Conservation (phyloP, 2,329 filamentous ascomycete genomes). For the Sphaerostilbella broomeana region DNA sequence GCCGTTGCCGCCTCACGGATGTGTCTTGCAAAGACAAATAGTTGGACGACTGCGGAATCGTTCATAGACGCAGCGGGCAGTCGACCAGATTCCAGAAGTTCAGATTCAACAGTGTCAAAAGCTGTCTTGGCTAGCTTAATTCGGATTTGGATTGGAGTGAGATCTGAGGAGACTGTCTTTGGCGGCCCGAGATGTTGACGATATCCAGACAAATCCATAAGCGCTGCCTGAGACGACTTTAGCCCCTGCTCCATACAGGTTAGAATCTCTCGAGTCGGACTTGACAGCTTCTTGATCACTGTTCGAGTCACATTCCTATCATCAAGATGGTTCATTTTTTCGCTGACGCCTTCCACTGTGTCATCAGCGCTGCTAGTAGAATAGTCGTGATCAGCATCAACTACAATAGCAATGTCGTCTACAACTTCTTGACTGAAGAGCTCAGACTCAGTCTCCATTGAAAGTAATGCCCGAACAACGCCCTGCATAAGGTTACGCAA, state of each 20-base stretch:
- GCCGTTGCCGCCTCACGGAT: slow-evolving; percentile 45
- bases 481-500: slow-evolving; percentile 50
- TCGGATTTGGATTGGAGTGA: slow-evolving; percentile 31
- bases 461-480: slow-evolving; percentile 47
- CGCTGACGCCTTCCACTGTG: slow-evolving; percentile 2
- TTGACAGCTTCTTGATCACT: slow-evolving; percentile 30
- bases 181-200: slow-evolving; percentile 41
- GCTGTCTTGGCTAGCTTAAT: slow-evolving; percentile 37
- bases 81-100: slow-evolving; percentile 38
- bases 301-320: slow-evolving; percentile 18
- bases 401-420: slow-evolving; percentile 14
- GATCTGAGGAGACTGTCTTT: slow-evolving; percentile 35
- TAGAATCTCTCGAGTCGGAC: slow-evolving; percentile 41
- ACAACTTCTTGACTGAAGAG: slow-evolving; percentile 31
- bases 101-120: slow-evolving; percentile 43
- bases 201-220: slow-evolving; percentile 49
- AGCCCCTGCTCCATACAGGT: slow-evolving; percentile 39
- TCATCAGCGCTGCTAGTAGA: slow-evolving; percentile 1
- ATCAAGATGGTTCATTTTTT: slow-evolving; percentile 5
- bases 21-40: slow-evolving; percentile 50
- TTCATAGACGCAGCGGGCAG: slow-evolving; percentile 40
- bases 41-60: slow-evolving; percentile 43
- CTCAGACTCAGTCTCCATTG: slow-evolving; percentile 42
- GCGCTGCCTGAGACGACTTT: slow-evolving; percentile 41
- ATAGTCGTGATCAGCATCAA: slow-evolving; percentile 7